These are phyloP conservation scores for Lumnitzera littorea DNA, from an alignment of 345 rosid species.

Conservation along the genomic window DNA sequence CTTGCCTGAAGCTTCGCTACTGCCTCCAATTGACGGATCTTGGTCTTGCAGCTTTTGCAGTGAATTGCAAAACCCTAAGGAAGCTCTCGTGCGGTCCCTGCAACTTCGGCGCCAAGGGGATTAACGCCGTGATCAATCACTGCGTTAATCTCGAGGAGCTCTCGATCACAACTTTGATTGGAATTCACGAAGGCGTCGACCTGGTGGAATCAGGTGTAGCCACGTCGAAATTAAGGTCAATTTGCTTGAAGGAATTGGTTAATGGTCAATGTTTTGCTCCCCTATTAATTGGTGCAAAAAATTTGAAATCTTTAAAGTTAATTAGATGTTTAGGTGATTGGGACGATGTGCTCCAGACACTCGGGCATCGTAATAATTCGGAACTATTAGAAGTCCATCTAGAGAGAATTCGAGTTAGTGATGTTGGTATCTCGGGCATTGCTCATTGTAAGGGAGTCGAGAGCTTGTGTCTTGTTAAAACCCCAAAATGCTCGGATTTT, in stretches of 20 bases:
- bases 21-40: conserved; percentile 76
- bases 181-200: conserved; percentile 38
- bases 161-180: conserved; percentile 54
- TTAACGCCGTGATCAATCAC: conserved; percentile 54
- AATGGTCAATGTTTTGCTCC: conserved; percentile 69
- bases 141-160: conserved; percentile 49
- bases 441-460: conserved; percentile 56
- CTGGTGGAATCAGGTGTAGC: conserved; percentile 28
- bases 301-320: conserved; percentile 49
- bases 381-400: conserved; percentile 51
- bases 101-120: conserved; percentile 62
- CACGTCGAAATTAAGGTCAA: conserved; percentile 37
- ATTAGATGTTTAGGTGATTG: conserved; percentile 79
- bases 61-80: conserved; percentile 42
- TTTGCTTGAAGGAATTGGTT: conserved; percentile 73
- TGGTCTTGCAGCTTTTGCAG: conserved; percentile 57
- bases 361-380: conserved; percentile 23
- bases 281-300: conserved; percentile 34
- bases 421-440: conserved; percentile 46
- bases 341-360: conserved; percentile 51
- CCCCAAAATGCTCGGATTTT: conserved; percentile 62
- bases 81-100: conserved; percentile 81
- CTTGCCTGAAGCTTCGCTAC: conserved; percentile 83
- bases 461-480: conserved; percentile 63
- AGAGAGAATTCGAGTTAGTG: conserved; percentile 77